A percentile compares a stretch with the other conserved stretches of the same genome.
Conservation (phyloP, 495 filamentous ascomycete species). For the Penicillium herquei region DNA sequence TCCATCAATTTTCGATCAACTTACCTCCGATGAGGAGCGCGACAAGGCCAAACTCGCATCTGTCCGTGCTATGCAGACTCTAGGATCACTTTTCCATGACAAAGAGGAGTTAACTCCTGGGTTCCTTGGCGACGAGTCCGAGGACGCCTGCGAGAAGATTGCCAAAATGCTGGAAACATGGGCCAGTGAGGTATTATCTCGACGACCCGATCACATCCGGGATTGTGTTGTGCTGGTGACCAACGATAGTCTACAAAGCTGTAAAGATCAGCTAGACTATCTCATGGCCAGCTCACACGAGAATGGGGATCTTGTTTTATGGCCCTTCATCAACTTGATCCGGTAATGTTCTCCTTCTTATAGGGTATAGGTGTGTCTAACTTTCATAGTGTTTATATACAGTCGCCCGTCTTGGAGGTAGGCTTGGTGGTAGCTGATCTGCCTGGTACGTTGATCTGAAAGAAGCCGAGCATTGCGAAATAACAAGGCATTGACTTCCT, state of each 20-base stretch:
- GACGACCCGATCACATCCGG: not conserved
- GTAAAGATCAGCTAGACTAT: constrained; percentile 18
- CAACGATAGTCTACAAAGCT: not conserved
- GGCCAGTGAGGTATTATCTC: not conserved
- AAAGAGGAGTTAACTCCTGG: not conserved
- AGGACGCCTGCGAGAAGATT: not conserved
- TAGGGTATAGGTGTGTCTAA: too few relatives aligned
- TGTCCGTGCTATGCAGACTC: constrained; percentile 16
- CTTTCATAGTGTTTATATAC: constrained; percentile 29
- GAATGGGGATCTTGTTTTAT: constrained; percentile 13
- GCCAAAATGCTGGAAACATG: not conserved
- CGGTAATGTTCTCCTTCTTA: constrained; percentile 16
- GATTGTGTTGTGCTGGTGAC: not conserved
- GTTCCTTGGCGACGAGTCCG: not conserved
- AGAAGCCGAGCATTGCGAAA: too few relatives aligned
- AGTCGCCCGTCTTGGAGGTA: constrained; percentile 22
- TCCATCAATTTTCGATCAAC: not conserved
- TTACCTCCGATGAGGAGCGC: constrained; percentile 10
- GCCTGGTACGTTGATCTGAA: constrained; percentile 23
- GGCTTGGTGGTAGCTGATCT: constrained; percentile 34
- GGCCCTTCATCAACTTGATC: constrained; percentile 37
- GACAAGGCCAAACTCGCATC: constrained; percentile 5
- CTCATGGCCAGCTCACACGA: constrained; percentile 12
- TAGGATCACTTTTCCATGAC: constrained; percentile 20
- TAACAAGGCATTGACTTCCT: not conserved